Evolutionary conservation across 1,284 basidiomycete species (phyloP), one percentile per base, ranked within the genome.

Genomic region (Rugiboletus extremiorientalis): DNA sequence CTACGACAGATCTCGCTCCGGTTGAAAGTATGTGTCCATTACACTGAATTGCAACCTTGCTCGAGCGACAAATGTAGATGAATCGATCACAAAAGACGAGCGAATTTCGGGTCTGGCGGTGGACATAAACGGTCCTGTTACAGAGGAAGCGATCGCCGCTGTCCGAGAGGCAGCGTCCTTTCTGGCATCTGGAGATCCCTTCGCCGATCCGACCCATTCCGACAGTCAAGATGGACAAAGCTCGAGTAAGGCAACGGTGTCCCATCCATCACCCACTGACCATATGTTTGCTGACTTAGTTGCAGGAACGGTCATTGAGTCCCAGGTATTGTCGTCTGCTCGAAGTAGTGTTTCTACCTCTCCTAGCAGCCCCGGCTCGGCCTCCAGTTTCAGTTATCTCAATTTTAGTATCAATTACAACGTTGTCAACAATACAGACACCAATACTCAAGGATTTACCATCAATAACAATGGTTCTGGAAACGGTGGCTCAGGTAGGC

Each of bases 401-500:
- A 57, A 37, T 25, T 0, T 67, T 12, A 61, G 50, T 12, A 0
- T 52, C 33, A 57, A 45, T 53, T 30, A 9, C 31, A 64, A 43
- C 41, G 14, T 50, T 6, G 11, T 67, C 37, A 45, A 22, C 41
- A 56, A 42, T 6, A 31, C 8, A 5, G 50, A 52, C 11, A 25
- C 50, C 11, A 47, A 5, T 27, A 5, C 38, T 16, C 18, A 12
- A 0, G 54, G 54, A 37, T 0, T 65, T 9, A 65, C 63, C 10
- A 51, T 67, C 9, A 60, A 53, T 20, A 60, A 56, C 8, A 52
- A 47, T 30, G 11, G 27, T 0, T 50, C 55, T 9, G 54, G 14
- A 27, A 63, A n/a, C 5, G 40, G 52, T 28, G 61, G 56, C 4
- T 62, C 53, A 8, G 31, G 60, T 63, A 50, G 15, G 63, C 54